Base-by-base conservation (phyloP, 2,329 filamentous ascomycete genomes). In the Cladosporium sp. region DNA sequence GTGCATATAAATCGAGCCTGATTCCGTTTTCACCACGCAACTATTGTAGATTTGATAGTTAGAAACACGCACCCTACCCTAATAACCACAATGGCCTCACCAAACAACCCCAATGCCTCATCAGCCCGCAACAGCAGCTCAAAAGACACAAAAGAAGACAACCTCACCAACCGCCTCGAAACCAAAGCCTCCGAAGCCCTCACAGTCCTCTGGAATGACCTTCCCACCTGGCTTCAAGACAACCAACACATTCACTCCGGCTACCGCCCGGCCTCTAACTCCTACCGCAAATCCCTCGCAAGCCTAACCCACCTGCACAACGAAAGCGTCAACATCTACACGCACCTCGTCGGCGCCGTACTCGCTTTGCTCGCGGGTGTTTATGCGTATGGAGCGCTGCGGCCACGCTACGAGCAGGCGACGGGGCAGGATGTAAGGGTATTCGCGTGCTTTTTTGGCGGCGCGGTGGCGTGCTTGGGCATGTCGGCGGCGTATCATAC, bases 401-500 rank as follows among this genome's bases (percentile, higher is more conserved):
- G 82, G 14, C 86, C 90, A 44, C 86, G 91, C 10, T 94, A 93
- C 74, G 82, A 82, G 10, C 81, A 84, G 2, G 90, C 91, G 7
- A 83, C 82, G 10, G 67, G 74, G 10, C 79, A 84, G 3, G 92
- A 96, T 76, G 82, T 92, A n/a, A 69, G 87, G 41, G 91, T 87
- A 34, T 92, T 96, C 76, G 80, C 82, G 0, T 93, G 89, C 79
- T 97, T 95, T 83, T 93, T 96, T 73, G 81, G 82, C 28, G 92
- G 92, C 12, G 81, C 81, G 0, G 72, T 79, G 1, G 74, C 74
- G 4, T 84, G 82, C 68, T 68, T 84, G 36, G 80, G 80, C 5
- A 81, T 83, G 79, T 81, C 78, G 65, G 81, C 92, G 5, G 91
- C 90, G 2, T 99, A 89, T 76, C 95, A 99, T 77, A 86, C 91